Evolutionary conservation across 257 asterid species (phyloP).

Genomic region (Petrea volubilis): DNA sequence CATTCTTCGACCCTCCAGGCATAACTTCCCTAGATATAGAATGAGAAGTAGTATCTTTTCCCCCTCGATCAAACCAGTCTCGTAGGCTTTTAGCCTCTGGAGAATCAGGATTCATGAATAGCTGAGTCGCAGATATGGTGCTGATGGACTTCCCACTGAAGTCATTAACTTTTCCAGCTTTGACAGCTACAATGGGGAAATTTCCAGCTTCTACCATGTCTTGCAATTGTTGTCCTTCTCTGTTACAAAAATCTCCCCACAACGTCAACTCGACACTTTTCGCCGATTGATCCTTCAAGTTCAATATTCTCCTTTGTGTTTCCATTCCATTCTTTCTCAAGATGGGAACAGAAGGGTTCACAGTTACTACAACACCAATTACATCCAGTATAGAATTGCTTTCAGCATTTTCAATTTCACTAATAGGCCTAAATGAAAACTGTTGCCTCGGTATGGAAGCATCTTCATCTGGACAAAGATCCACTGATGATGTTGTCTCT

Average conservation of each 20-base stretch:
- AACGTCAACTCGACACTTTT: slow-evolving; percentile 77
- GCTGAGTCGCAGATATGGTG: slow-evolving; percentile 83
- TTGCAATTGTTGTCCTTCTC: slow-evolving; percentile 79
- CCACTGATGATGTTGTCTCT: slow-evolving; percentile 72
- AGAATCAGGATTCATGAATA: slow-evolving; percentile 77
- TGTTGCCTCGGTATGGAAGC: slow-evolving; percentile 82
- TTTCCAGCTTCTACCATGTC: slow-evolving; percentile 67
- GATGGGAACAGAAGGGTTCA: slow-evolving; percentile 90
- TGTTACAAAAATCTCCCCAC: slow-evolving; percentile 96
- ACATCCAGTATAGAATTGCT: slow-evolving; percentile 80
- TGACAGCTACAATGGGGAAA: slow-evolving; percentile 79
- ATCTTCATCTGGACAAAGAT: slow-evolving; percentile 86
- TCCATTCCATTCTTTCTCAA: slow-evolving; percentile 98
- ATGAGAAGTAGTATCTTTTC: slow-evolving; percentile 70
- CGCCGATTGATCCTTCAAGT: slow-evolving; percentile 84
- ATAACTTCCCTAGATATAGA: slow-evolving; percentile 73
- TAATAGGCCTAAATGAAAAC: slow-evolving; percentile 75
- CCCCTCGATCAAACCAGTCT: slow-evolving; percentile 78
- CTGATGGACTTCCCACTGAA: slow-evolving; percentile 91
- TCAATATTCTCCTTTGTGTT: slow-evolving; percentile 80
- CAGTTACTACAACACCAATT: slow-evolving; percentile 72
- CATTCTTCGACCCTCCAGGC: slow-evolving; percentile 67
- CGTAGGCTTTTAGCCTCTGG: slow-evolving; percentile 63
- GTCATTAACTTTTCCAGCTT: slow-evolving; percentile 89
- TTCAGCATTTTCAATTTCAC: slow-evolving; percentile 77